Base-by-base conservation (phyloP, 345 rosid species). In the Geranium rotundifolium region DNA sequence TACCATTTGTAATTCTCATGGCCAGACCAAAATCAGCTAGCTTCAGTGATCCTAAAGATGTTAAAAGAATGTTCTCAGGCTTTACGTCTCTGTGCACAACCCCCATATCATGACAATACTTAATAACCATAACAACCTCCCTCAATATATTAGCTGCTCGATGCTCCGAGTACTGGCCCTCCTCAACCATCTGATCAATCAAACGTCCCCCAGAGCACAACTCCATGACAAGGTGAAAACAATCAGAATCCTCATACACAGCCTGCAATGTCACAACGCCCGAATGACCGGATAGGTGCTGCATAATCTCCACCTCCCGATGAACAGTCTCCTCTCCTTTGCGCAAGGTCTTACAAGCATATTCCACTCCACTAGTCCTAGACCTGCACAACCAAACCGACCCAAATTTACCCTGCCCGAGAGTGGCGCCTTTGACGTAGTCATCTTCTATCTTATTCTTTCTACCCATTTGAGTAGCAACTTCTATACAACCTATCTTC, bases 11-110 rank as follows among this genome's bases (percentile, higher is more conserved):
- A 73, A 89, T 83, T 77, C 98, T 89, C 95, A 89, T 87, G 64
- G 96, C 96, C 60, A 89, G 70, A 57, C 98, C 95, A 72, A 92
- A 92, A 85, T 92, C 98, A 67, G 98, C 96, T 18, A 92, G 91
- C 77, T 92, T 85, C 65, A 92, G 73, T 75, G 85, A 83, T 56
- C 96, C 96, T 0, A 85, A 69, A 69, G 70, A 73, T 19, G 82
- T 78, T 15, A 92, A 80, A 56, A 92, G 96, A 67, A 92, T 77
- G 60, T 89, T 92, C 80, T 92, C 96, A 1, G 93, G 96, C 79
- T 92, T 92, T 17, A 92, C 66, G 80, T 92, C 98, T 78, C 98
- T 84, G 64, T 92, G 98, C 63, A 83, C 95, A 60, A 92, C 96
- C 65, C 98, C 98, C 98, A 92, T 89, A 64, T 89, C 96, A 55